These are phyloP conservation scores for Zasmidium citrigriseum DNA, from an alignment of 2,329 filamentous ascomycete species.

Conservation along the genomic window DNA sequence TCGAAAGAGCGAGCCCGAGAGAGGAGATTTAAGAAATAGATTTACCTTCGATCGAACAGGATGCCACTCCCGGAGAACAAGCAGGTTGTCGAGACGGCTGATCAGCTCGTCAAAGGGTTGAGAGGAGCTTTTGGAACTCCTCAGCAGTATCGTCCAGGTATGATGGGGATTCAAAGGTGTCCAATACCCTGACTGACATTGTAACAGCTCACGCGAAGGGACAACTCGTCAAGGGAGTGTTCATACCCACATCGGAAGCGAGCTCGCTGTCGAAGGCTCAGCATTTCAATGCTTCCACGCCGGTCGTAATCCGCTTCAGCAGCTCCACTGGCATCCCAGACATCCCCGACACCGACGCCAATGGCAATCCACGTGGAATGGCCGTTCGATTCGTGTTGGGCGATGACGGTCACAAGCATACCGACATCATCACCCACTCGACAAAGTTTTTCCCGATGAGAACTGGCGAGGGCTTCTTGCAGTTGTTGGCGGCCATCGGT, in stretches of 20 bases:
- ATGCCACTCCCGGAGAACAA: slow-evolving; percentile 29
- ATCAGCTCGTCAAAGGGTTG: slow-evolving; percentile 24
- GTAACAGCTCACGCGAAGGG: slow-evolving; percentile 57
- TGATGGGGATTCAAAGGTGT: no score
- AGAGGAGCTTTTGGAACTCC: slow-evolving; percentile 28
- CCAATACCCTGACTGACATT: not conserved
- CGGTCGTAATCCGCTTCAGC: slow-evolving; percentile 30
- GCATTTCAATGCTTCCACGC: slow-evolving; percentile 27
- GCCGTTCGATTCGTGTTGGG: slow-evolving; percentile 51
- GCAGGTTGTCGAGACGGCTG: slow-evolving; percentile 21
- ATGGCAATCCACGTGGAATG: slow-evolving; percentile 42
- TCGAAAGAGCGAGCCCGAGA: no score
- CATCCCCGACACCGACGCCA: slow-evolving; percentile 29
- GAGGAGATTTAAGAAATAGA: no score
- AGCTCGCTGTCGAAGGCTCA: slow-evolving; percentile 39
- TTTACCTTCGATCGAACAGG: not conserved
- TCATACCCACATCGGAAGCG: slow-evolving; percentile 51
- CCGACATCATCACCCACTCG: slow-evolving; percentile 58
- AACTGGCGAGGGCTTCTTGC: slow-evolving; percentile 56
- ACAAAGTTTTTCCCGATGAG: slow-evolving; percentile 55
- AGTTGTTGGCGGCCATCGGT: slow-evolving; percentile 48
- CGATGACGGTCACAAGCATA: slow-evolving; percentile 48
- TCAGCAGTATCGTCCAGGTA: slow-evolving; percentile 27
- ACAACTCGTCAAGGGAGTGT: slow-evolving; percentile 53
- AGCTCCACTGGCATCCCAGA: slow-evolving; percentile 28